Conservation (phyloP, 345 rosid genomes). For the Pistacia integerrima region DNA sequence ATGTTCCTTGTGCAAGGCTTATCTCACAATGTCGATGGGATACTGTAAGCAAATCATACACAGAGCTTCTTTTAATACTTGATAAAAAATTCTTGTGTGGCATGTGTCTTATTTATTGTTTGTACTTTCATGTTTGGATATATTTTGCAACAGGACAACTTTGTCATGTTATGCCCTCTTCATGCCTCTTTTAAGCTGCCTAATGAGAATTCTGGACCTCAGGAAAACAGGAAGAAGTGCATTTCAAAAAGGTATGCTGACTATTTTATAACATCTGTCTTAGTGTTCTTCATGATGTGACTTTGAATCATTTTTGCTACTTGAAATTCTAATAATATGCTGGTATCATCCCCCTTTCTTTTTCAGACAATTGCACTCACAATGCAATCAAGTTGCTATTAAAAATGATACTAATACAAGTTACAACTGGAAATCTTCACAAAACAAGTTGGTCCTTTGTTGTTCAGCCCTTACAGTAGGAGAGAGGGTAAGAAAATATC, state of each 20-base stretch:
- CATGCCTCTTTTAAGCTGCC: slow-evolving; percentile 77
- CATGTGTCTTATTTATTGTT: not conserved
- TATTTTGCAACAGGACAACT: slow-evolving; percentile 58
- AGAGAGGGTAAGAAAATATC: slow-evolving; percentile 56
- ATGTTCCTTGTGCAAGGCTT: slow-evolving; percentile 72
- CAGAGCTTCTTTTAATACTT: not conserved
- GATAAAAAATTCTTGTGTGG: not conserved
- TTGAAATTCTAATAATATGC: not conserved
- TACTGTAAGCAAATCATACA: slow-evolving; percentile 47
- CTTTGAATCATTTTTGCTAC: not conserved
- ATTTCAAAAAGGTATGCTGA: slow-evolving; percentile 47
- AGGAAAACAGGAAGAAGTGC: slow-evolving; percentile 34
- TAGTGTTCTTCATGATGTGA: slow-evolving; percentile 3
- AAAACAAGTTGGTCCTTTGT: slow-evolving; percentile 62
- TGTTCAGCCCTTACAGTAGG: slow-evolving; percentile 75
- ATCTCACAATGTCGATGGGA: slow-evolving; percentile 87
- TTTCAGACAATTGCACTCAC: slow-evolving; percentile 39
- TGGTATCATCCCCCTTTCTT: slow-evolving; percentile 9
- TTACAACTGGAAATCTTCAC: slow-evolving; percentile 34
- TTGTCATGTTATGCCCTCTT: slow-evolving; percentile 82
- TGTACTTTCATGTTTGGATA: not conserved
- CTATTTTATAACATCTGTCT: slow-evolving; percentile 10
- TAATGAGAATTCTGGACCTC: slow-evolving; percentile 41
- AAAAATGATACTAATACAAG: slow-evolving; percentile 23
- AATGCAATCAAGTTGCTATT: slow-evolving; percentile 33